A percentile compares a stretch with the other conserved stretches of the same genome.
These are phyloP conservation scores for Penicillium cataractarum DNA, from an alignment of 495 filamentous ascomycete genomes.

Conservation along the genomic window DNA sequence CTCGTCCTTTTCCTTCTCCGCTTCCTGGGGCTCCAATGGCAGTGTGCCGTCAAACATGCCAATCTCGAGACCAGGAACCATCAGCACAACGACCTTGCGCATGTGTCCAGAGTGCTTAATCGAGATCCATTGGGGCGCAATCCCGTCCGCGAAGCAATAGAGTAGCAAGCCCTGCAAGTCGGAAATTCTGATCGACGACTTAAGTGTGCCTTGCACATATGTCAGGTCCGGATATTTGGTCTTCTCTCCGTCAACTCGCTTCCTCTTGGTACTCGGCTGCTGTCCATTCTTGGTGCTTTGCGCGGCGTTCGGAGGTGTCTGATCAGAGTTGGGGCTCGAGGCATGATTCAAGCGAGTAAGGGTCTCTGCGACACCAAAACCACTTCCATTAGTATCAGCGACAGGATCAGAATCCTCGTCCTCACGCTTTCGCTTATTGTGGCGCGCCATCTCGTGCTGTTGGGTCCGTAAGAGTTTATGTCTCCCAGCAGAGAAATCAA, in stretches of 20 bases:
- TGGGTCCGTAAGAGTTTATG: constrained; percentile 1
- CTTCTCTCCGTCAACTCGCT: constrained; percentile 59
- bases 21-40: constrained; percentile 40
- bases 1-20: constrained; percentile 12
- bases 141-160: constrained; percentile 88
- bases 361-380: constrained; percentile 39
- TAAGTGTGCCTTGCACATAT: constrained; percentile 70
- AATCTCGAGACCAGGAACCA: constrained; percentile 89
- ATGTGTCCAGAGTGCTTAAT: constrained; percentile 75
- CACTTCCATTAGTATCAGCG: constrained; percentile 18
- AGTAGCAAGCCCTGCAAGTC: constrained; percentile 81
- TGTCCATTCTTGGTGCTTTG: constrained; percentile 32
- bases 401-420: constrained; percentile 33
- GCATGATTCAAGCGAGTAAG: constrained; percentile 34
- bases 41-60: constrained; percentile 82
- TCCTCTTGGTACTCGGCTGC: constrained; percentile 30
- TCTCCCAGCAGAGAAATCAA: constrained; percentile 2
- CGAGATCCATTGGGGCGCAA: constrained; percentile 84
- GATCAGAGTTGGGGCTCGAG: constrained; percentile 9
- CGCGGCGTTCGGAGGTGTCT: constrained; percentile 10
- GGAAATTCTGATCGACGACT: constrained; percentile 71
- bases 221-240: constrained; percentile 74
- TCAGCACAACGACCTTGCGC: constrained; percentile 83
- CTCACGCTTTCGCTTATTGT: constrained; percentile 44
- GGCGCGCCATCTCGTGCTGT: constrained; percentile 24